phyloP scores from a whole-genome alignment of 106 monocot species.

The Triglochin maritima region DNA sequence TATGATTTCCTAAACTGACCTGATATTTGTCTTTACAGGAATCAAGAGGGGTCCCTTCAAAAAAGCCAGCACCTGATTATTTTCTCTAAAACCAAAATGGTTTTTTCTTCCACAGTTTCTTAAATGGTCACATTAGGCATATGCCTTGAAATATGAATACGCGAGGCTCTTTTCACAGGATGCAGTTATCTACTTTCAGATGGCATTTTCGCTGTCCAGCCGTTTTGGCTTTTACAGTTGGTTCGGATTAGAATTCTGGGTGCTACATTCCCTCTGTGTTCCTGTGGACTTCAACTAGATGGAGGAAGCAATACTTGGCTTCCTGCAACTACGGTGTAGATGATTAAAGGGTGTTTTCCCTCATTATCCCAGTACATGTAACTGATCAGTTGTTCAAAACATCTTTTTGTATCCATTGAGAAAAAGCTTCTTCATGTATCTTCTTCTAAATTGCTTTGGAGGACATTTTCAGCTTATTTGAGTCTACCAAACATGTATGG shows the following conservation, averaged over 20 bases:
- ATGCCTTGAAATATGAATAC: neutral
- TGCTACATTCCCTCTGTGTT: neutral
- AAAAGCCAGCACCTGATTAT: constrained; percentile 89
- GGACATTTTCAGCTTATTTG: no score
- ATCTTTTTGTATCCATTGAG: no score
- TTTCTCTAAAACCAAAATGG: constrained; percentile 47
- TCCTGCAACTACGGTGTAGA: no score
- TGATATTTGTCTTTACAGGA: constrained; percentile 39
- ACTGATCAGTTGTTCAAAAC: neutral
- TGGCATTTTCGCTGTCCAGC: no score
- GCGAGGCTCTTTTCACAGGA: neutral
- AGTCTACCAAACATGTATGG: no score
- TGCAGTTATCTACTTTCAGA: neutral
- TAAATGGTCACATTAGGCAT: no score
- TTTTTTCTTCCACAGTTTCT: neutral
- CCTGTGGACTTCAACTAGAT: no score
- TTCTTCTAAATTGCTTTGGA: no score
- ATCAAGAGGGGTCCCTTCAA: constrained; percentile 83
- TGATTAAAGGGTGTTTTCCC: no score
- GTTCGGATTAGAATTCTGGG: neutral
- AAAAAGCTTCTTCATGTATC: no score
- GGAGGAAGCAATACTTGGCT: no score
- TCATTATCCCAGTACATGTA: neutral
- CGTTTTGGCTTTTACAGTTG: neutral
- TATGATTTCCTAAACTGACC: neutral